A percentile compares a stretch with the other conserved stretches of the same genome.
Evolutionary conservation across 768 basidiomycete species (phyloP).

Genomic region (Hortiboletus campestris): DNA sequence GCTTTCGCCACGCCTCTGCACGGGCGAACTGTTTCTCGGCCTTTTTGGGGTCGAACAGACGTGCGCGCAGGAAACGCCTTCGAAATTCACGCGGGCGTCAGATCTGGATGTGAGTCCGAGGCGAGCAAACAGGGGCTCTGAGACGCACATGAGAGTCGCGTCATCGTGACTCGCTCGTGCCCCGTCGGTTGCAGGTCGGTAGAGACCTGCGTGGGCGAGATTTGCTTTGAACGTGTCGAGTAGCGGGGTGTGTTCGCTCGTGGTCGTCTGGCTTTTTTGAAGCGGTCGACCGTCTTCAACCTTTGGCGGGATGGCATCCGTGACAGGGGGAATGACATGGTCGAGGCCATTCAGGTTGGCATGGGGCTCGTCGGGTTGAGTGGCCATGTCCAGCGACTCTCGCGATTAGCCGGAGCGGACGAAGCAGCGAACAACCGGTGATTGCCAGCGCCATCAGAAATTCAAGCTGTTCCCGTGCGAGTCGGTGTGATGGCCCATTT

Average conservation of each 20-base stretch:
- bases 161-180: slow-evolving; percentile 58
- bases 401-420: background rate
- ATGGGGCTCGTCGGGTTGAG: background rate
- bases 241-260: slow-evolving; percentile 1
- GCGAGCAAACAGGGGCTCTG: background rate
- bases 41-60: slow-evolving; percentile 58
- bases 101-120: background rate
- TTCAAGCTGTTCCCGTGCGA: no score
- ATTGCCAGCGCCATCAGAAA: no score
- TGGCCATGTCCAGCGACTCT: background rate
- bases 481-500: no score
- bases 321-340: background rate
- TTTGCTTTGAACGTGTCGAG: slow-evolving; percentile 53
- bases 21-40: slow-evolving; percentile 72
- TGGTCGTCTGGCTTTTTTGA: background rate
- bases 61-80: slow-evolving; percentile 83
- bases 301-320: background rate
- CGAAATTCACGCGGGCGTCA: background rate
- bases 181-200: slow-evolving; percentile 37
- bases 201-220: slow-evolving; percentile 52
- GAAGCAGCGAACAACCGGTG: background rate
- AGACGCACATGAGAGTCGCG: slow-evolving; percentile 58
- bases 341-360: background rate
- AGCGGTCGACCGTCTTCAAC: background rate
- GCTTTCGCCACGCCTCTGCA: slow-evolving; percentile 65